A percentile compares a stretch with the other conserved stretches of the same genome.
Conservation (phyloP, 2,329 filamentous ascomycete genomes). For the Botrytis galanthina region DNA sequence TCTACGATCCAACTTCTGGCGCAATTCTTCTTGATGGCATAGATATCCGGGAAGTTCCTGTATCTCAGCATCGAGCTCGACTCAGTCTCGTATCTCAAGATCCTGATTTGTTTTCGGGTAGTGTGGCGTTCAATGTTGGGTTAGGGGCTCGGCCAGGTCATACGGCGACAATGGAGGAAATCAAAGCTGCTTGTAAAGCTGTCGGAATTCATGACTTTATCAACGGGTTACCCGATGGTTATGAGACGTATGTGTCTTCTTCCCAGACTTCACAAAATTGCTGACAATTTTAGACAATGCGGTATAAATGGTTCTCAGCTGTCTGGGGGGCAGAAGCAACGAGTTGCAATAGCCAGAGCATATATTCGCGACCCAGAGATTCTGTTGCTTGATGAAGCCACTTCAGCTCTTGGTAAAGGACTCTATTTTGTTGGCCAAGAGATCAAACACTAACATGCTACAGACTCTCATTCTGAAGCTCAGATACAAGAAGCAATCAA, state of each 20-base stretch:
- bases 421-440: neutral
- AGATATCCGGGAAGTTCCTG: slow-evolving; percentile 46
- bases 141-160: slow-evolving; percentile 54
- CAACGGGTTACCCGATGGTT: slow-evolving; percentile 59
- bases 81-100: slow-evolving; percentile 59
- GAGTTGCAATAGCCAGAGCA: slow-evolving; percentile 74
- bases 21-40: slow-evolving; percentile 37
- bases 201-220: slow-evolving; percentile 72
- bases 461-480: slow-evolving; percentile 52
- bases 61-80: slow-evolving; percentile 48
- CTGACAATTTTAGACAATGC: slow-evolving; percentile 42
- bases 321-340: slow-evolving; percentile 77
- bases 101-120: slow-evolving; percentile 55
- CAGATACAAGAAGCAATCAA: slow-evolving; percentile 66
- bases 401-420: slow-evolving; percentile 70
- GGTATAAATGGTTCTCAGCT: slow-evolving; percentile 72
- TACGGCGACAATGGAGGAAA: slow-evolving; percentile 56
- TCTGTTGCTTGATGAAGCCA: slow-evolving; percentile 78
- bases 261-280: neutral
- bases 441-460: neutral
- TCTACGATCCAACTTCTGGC: slow-evolving; percentile 46
- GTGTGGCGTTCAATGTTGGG: slow-evolving; percentile 54
- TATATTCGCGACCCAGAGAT: slow-evolving; percentile 69
- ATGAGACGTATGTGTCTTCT: slow-evolving; percentile 64
- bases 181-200: slow-evolving; percentile 63